phyloP scores from a whole-genome alignment of 495 filamentous ascomycete species.

The Neurospora cerealis region DNA sequence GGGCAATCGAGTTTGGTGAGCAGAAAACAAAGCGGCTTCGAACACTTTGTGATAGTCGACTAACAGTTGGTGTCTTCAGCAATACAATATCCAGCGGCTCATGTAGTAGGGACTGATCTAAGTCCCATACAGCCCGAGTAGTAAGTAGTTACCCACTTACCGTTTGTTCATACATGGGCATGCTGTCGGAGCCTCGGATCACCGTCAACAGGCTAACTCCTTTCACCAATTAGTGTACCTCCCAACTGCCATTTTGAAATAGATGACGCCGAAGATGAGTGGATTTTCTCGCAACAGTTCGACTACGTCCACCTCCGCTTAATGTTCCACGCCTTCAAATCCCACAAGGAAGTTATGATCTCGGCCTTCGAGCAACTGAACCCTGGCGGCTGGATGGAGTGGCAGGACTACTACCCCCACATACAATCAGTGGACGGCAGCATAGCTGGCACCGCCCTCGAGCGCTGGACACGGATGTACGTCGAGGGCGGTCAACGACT shows the following conservation, averaged over 20 bases:
- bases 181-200: background rate
- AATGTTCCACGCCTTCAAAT: conserved; percentile 31
- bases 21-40: background rate
- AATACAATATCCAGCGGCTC: conserved; percentile 11
- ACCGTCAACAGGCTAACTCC: background rate
- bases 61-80: conserved; percentile 8
- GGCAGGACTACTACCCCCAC: conserved; percentile 32
- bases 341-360: conserved; percentile 3
- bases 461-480: conserved; percentile 22
- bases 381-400: conserved; percentile 42
- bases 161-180: background rate
- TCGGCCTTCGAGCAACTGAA: conserved; percentile 32
- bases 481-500: conserved; percentile 14
- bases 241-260: conserved; percentile 39
- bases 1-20: conserved; percentile 30
- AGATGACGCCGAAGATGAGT: conserved; percentile 42
- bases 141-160: conserved; percentile 4
- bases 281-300: conserved; percentile 33
- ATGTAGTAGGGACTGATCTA: conserved; percentile 36
- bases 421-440: conserved; percentile 22
- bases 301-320: conserved; percentile 41
- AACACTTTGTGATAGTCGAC: background rate
- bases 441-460: conserved; percentile 16
- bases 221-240: conserved; percentile 22
- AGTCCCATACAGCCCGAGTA: conserved; percentile 36